Base-by-base conservation (phyloP, 768 basidiomycete species). In the Panus rudis region DNA sequence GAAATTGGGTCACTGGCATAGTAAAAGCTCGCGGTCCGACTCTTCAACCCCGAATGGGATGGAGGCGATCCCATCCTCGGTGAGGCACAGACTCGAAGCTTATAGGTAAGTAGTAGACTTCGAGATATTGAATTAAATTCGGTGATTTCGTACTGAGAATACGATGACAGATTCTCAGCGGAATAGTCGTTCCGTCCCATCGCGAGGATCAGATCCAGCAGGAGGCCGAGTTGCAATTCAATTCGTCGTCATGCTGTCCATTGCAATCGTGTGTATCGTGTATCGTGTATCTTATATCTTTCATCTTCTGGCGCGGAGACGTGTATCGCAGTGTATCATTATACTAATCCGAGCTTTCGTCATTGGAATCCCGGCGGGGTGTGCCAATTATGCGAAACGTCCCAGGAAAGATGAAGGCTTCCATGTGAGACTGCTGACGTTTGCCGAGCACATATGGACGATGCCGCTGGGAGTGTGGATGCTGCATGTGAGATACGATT, bases 41-140 rank as follows among this genome's bases (percentile, higher is more conserved):
- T 37, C 42, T 1, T 42, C 47, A 31, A 32, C 40, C 14, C 38
- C 47, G 23, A 43, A 44, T 30, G 39, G 43, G 12, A 24, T 21
- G 27, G 41, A 32, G 35, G 49, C 31, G 22, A 23, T n/a, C 21
- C 22, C 35, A 23, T 19, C 25, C 7, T 40, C 38, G 35, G 22
- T 41, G 45, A 50, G 39, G 41, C 39, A 28, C 32, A 50, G 47
- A 44, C 51, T 60, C 35, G 56, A 50, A 28, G 52, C 43, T 41
- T 60, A 50, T 52, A 53, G 56, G 58, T 60, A 50, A 47, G 57
- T 52, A 41, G 33, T 37, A 30, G 28, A 27, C 32, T 43, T 33
- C 37, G n/a, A 20, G 19, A n/a, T n/a, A n/a, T n/a, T n/a, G n/a
- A n/a, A n/a, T n/a, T n/a, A n/a, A n/a, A n/a, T n/a, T n/a, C n/a